Conservation (phyloP, 2,329 filamentous ascomycete genomes). For the Talaromyces sp. region DNA sequence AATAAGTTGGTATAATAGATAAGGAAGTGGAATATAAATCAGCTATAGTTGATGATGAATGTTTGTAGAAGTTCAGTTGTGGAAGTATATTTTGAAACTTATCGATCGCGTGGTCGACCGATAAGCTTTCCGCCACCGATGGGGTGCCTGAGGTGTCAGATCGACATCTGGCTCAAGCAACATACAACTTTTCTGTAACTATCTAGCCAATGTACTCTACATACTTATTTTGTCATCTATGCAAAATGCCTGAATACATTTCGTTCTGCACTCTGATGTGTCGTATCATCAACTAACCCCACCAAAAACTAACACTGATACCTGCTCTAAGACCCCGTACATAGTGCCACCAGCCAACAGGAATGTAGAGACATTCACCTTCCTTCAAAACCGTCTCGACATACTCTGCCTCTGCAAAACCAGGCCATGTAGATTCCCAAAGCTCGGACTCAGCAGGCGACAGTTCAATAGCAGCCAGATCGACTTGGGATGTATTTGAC, state of each 20-base stretch:
- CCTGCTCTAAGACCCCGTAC: constrained; percentile 78
- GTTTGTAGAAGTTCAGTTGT: neutral
- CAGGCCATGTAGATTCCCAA: constrained; percentile 46
- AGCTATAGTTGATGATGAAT: neutral
- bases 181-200: too few relatives aligned
- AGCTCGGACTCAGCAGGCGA: constrained; percentile 39
- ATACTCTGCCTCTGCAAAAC: constrained; percentile 59
- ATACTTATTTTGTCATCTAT: neutral
- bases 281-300: constrained; percentile 50
- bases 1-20: neutral
- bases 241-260: neutral
- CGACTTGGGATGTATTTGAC: constrained; percentile 80
- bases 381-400: constrained; percentile 71
- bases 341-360: constrained; percentile 97
- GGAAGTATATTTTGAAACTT: constrained; percentile 2
- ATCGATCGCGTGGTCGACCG: too few relatives aligned
- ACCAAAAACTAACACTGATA: constrained; percentile 97
- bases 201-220: neutral
- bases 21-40: neutral
- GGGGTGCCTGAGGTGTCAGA: neutral
- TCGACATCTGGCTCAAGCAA: too few relatives aligned
- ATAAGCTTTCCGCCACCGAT: constrained; percentile 5
- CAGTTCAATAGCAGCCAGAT: constrained; percentile 65
- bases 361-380: constrained; percentile 84
- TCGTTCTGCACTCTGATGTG: neutral